phyloP scores from a whole-genome alignment of 345 rosid genomes.

The Acer yangbiense region DNA sequence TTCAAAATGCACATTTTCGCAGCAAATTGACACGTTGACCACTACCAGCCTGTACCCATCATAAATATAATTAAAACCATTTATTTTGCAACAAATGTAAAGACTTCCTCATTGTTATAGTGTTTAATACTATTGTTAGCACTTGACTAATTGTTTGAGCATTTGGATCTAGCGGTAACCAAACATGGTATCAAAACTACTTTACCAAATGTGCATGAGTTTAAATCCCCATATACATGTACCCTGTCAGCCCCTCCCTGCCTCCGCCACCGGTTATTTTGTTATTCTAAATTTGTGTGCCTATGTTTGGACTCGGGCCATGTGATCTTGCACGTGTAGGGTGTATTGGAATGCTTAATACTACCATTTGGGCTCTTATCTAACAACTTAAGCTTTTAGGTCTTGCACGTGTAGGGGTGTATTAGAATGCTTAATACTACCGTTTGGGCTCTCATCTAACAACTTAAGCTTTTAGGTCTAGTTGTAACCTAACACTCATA shows the following conservation, averaged over 20 bases:
- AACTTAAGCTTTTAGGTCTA: background rate
- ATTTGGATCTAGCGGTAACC: background rate
- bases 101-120: background rate
- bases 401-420: background rate
- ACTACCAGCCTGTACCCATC: too few relatives aligned
- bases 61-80: background rate
- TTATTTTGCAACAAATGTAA: background rate
- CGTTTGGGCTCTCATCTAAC: background rate
- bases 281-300: background rate
- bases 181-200: too few relatives aligned
- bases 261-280: background rate
- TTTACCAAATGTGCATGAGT: background rate
- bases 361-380: background rate
- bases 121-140: background rate
- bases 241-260: too few relatives aligned
- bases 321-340: background rate
- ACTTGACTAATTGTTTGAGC: background rate
- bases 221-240: background rate
- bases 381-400: background rate
- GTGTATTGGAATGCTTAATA: background rate
- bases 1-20: background rate
- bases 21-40: too few relatives aligned
- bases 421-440: background rate
- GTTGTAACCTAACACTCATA: background rate
- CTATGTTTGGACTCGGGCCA: background rate